phyloP scores from a whole-genome alignment of 345 rosid genomes.

The Lumnitzera racemosa region DNA sequence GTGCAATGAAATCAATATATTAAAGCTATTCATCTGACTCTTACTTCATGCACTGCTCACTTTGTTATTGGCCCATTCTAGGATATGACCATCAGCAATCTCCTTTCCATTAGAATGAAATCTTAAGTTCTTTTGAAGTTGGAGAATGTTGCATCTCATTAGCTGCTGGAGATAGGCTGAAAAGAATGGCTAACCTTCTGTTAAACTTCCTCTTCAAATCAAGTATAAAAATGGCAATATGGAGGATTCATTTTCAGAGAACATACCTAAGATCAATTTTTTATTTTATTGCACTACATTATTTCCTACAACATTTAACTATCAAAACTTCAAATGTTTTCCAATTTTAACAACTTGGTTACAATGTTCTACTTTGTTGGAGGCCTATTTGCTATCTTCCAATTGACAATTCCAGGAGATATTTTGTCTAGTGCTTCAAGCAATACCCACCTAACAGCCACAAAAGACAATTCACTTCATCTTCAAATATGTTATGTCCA shows the following conservation, averaged over 20 bases:
- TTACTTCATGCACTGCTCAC: slow-evolving; percentile 64
- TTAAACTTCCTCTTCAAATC: background rate
- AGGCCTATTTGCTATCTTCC: slow-evolving; percentile 92
- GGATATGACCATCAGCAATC: slow-evolving; percentile 71
- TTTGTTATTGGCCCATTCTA: slow-evolving; percentile 86
- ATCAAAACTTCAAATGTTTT: slow-evolving; percentile 88
- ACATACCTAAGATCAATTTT: slow-evolving; percentile 76
- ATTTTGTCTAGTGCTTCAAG: slow-evolving; percentile 91
- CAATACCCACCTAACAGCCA: slow-evolving; percentile 66
- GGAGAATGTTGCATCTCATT: slow-evolving; percentile 92
- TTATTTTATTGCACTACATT: slow-evolving; percentile 95
- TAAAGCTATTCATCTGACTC: slow-evolving; percentile 70
- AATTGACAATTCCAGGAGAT: slow-evolving; percentile 88
- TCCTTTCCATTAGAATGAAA: slow-evolving; percentile 86
- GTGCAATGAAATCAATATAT: slow-evolving; percentile 36
- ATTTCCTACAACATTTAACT: slow-evolving; percentile 93
- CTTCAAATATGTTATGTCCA: background rate
- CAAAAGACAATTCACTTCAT: slow-evolving; percentile 11
- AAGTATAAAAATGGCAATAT: background rate
- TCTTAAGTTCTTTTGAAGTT: slow-evolving; percentile 89
- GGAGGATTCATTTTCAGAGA: slow-evolving; percentile 2
- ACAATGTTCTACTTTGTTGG: slow-evolving; percentile 96
- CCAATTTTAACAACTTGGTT: slow-evolving; percentile 95
- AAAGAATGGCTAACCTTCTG: background rate
- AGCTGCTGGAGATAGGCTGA: slow-evolving; percentile 93